Evolutionary conservation across 768 basidiomycete species (phyloP).

Genomic region (Amanita phalloides): DNA sequence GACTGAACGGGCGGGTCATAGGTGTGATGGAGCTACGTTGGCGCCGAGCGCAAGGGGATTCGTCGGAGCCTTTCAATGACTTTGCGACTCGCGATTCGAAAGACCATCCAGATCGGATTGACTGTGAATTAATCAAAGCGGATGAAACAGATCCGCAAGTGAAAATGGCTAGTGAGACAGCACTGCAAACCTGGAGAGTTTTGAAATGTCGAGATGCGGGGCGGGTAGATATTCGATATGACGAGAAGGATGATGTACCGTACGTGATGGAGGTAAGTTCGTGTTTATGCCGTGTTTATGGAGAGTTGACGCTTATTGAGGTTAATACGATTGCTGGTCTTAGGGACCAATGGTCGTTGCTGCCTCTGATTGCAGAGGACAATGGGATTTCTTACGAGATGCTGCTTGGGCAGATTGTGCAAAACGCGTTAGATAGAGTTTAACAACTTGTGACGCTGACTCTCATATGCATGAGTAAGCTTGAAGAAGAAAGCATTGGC

Average conservation of each 20-base stretch:
- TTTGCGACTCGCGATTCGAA: not conserved
- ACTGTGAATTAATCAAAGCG: not conserved
- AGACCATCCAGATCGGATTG: not conserved
- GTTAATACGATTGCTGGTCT: not conserved
- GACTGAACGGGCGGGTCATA: slow-evolving; percentile 10
- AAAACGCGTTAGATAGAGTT: not conserved
- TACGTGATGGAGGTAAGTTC: not conserved
- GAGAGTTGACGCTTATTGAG: not conserved
- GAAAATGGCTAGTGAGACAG: slow-evolving; percentile 11
- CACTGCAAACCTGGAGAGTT: not conserved
- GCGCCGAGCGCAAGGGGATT: not conserved
- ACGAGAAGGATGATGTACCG: not conserved
- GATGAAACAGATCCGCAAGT: not conserved
- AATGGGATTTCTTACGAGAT: not conserved
- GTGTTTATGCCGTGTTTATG: not conserved
- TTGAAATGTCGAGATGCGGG: not conserved
- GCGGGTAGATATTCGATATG: not conserved
- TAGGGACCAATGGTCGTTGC: not conserved
- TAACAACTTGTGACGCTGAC: too few relatives aligned
- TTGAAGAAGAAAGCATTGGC: too few relatives aligned
- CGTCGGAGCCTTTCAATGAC: not conserved
- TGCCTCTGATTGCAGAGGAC: not conserved
- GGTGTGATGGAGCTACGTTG: slow-evolving; percentile 6
- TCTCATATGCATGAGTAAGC: too few relatives aligned
- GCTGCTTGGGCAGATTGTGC: not conserved